Base-by-base conservation (phyloP, 768 basidiomycete genomes). In the Leccinum incarnatum region DNA sequence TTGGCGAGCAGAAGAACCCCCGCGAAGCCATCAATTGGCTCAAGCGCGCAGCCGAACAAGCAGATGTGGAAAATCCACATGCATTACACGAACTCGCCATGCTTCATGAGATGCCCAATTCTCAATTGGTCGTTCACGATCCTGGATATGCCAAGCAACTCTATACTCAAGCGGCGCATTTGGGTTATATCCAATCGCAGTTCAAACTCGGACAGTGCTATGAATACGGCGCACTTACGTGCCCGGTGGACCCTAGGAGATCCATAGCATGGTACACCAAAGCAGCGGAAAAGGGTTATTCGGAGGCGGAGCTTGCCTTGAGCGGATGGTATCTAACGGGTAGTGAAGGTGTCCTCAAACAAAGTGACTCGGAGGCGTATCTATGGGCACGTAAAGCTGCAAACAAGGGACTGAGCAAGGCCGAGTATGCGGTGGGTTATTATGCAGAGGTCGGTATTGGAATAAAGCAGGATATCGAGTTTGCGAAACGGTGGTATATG, bases 211-310 rank as follows among this genome's bases (percentile, higher is more conserved):
- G 96, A 4, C 88, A 91, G 64, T 95, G 92, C 71, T 95, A 90
- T 74, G 97, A 99, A 75, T 97, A 95, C 67, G 97, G 97, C 12
- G 76, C 80, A 21, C 74, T 99, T 54, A 84, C 86, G 9, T 98
- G 95, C 72, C 91, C 93, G 1, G 88, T 97, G 54, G 97, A 99
- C 73, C 95, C 97, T 9, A 82, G 88, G 56, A 82, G 93, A 57
- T 95, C 93, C 48, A 98, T 99, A 65, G 96, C 93, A 12, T 99
- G 97, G 96, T 98, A 98, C 71, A 98, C 95, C 10, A 94, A 92
- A 66, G 97, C 97, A 14, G 97, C 97, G 19, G 95, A 98, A 75
- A 95, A 96, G 75, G 95, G 95, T 2, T 89, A 96, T 70, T 78
- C 93, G 1, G 95, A 98, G 69, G 94, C 95, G 2, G 97, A 98